Base-by-base conservation (phyloP, 2,329 filamentous ascomycete species). In the Aspergillus sp. region DNA sequence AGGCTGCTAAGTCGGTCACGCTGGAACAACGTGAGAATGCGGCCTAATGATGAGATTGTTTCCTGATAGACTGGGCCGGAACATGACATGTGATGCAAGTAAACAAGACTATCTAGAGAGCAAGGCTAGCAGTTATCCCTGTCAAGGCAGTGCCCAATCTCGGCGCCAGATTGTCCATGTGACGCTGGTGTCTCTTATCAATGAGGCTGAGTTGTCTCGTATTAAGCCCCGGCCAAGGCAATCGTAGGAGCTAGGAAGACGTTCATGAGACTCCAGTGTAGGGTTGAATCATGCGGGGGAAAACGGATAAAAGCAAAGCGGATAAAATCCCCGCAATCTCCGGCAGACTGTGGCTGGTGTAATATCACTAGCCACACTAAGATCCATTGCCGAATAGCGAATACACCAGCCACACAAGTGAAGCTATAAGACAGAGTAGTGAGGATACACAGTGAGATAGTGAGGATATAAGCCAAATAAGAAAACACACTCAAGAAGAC, bases 1-100 rank as follows among this genome's bases (percentile, higher is more conserved):
- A 74, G 62, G 62, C 62, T 33, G 70, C 68, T 8, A 70, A 70
- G 54, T 35, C 58, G 6, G 40, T 45, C 21, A 45, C 23, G 8
- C 31, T 59, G 27, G 41, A 48, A 23, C 55, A 47, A 27, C 43
- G n/a, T 3, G 55, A 52, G 24, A 17, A 43, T 52, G 55, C n/a
- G 40, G 43, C 43, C 19, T 21, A 39, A 31, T n/a, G 40, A 31
- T 31, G 9, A 31, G 9, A 31, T 11, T 31, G n/a, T 5, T 52
- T 8, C 7, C 4, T 43, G 35, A 6, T 23, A 6, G 2, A 12
- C n/a, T 23, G 37, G 23, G 7, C 12, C 23, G 14, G 48, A 43
- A 31, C 27, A 21, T 21, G 31, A 23, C 31, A 27, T 35, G 24
- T 43, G 52, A 49, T 24, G 39, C 9, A 3, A 21, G 12, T 24